Conservation (phyloP, 106 monocot species). For the Allium sativum region DNA sequence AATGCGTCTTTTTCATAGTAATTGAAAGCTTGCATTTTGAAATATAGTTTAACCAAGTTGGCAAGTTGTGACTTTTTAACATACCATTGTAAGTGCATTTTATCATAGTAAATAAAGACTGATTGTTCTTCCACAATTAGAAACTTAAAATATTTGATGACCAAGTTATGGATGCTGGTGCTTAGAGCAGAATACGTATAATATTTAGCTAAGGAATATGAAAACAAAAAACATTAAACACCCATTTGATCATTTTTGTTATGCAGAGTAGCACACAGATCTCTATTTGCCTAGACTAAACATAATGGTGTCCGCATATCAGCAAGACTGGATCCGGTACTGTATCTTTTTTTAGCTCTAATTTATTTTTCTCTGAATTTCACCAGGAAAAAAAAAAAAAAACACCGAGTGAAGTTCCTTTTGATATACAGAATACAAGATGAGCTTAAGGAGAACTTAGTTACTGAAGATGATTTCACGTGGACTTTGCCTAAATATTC, state of each 20-base stretch:
- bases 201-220: not conserved
- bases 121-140: too few species aligned
- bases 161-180: not conserved
- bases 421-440: slow-evolving; percentile 34
- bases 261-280: not conserved
- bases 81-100: too few species aligned
- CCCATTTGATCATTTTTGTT: not conserved
- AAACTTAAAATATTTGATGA: not conserved
- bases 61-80: not conserved
- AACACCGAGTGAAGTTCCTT: not conserved
- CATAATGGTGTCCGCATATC: not conserved
- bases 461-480: slow-evolving; percentile 59
- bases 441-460: slow-evolving; percentile 39
- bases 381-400: not conserved
- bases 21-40: not conserved
- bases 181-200: not conserved
- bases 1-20: not conserved
- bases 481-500: slow-evolving; percentile 26
- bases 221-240: too few species aligned
- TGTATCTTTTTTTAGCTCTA: not conserved
- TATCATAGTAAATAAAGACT: too few species aligned
- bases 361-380: not conserved
- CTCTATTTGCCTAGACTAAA: not conserved
- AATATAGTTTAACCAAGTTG: not conserved
- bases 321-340: slow-evolving; percentile 7